phyloP scores from a whole-genome alignment of 1,284 basidiomycete species.

The Retiboletus flavoniger region DNA sequence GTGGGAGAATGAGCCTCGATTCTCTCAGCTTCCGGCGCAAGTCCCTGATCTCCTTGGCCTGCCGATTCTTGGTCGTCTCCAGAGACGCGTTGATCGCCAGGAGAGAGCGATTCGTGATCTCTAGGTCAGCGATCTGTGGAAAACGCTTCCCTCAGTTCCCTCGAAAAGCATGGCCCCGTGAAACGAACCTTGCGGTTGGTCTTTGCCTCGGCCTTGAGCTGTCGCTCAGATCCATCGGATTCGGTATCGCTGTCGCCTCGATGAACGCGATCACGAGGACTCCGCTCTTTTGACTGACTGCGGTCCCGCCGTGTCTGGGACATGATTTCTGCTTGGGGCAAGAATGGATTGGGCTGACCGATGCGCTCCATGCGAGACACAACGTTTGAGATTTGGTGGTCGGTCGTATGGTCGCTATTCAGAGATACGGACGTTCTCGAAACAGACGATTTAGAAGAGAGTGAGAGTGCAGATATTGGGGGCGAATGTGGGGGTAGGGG shows the following conservation, averaged over 20 bases:
- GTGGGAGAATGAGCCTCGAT: conserved; percentile 72
- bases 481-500: conserved; percentile 67
- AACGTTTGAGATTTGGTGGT: conserved; percentile 28
- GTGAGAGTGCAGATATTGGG: conserved; percentile 64
- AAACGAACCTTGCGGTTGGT: conserved; percentile 71
- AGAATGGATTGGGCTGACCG: conserved; percentile 1
- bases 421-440: conserved; percentile 51
- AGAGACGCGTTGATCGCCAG: conserved; percentile 73
- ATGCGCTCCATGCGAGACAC: conserved; percentile 19
- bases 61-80: conserved; percentile 71
- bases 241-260: conserved; percentile 32
- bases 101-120: conserved; percentile 78
- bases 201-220: conserved; percentile 67
- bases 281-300: conserved; percentile 24
- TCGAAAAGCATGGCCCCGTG: conserved; percentile 1
- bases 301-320: conserved; percentile 16
- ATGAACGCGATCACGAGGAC: conserved; percentile 11
- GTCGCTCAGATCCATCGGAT: conserved; percentile 46
- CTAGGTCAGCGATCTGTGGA: conserved; percentile 73
- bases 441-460: conserved; percentile 65
- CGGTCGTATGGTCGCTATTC: conserved; percentile 35
- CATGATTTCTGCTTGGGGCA: conserved; percentile 11
- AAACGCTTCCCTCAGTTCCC: conserved; percentile 2
- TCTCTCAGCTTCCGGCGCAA: conserved; percentile 73
- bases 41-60: conserved; percentile 77